These are phyloP conservation scores for Lentinus tigrinus DNA, from an alignment of 768 basidiomycete genomes.

Conservation along the genomic window DNA sequence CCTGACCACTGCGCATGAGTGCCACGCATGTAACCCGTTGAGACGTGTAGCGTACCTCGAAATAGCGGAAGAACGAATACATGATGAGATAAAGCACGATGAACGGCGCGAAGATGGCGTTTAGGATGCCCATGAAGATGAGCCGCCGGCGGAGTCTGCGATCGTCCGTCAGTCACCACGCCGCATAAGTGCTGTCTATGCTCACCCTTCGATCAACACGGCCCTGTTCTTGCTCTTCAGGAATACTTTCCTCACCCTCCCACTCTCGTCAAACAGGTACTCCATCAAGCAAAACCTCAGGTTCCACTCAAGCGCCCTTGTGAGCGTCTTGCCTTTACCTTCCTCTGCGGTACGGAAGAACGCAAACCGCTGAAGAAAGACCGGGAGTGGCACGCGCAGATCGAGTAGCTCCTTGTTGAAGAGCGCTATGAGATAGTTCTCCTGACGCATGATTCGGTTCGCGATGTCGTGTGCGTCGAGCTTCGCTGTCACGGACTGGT, in stretches of 20 bases:
- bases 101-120: conserved; percentile 94
- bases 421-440: conserved; percentile 96
- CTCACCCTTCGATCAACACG: conserved; percentile 82
- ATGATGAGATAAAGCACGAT: conserved; percentile 95
- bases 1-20: too few relatives aligned
- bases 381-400: conserved; percentile 78
- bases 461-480: conserved; percentile 98
- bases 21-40: too few relatives aligned
- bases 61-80: conserved; percentile 99
- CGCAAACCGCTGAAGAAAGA: conserved; percentile 49
- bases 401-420: conserved; percentile 97
- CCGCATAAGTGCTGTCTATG: conserved; percentile 2
- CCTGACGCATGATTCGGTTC: conserved; percentile 96
- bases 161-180: neutral
- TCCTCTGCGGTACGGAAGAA: conserved; percentile 32
- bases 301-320: conserved; percentile 96
- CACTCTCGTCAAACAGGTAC: conserved; percentile 89
- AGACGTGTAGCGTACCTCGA: conserved; percentile 77
- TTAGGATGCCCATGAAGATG: conserved; percentile 95
- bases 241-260: conserved; percentile 88
- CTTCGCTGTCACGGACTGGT: conserved; percentile 74
- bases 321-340: conserved; percentile 77
- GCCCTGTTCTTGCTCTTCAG: conserved; percentile 79
- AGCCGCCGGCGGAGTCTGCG: conserved; percentile 78
- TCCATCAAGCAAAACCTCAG: conserved; percentile 93